Evolutionary conservation across 495 filamentous ascomycete genomes (phyloP).

Genomic region (Poronia punctata): DNA sequence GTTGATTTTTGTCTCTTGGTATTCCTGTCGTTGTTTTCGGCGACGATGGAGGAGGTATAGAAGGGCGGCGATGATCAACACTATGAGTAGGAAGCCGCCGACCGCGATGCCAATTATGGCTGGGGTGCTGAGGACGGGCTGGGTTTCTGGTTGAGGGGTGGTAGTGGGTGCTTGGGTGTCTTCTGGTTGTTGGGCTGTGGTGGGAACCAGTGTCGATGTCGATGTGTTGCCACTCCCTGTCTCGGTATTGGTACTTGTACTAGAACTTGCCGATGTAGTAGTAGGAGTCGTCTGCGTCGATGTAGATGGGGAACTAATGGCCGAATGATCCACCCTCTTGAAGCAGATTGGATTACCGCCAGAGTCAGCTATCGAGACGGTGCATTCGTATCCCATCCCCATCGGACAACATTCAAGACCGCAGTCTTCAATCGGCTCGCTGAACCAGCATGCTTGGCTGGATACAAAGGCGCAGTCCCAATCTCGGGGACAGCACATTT

Average conservation of each 20-base stretch:
- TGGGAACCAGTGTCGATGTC: neutral
- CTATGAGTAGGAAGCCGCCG: neutral
- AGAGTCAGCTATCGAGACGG: too few species aligned
- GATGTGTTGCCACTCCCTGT: too few species aligned
- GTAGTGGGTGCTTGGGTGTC: neutral
- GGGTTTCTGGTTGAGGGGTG: neutral
- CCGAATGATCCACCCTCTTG: too few species aligned
- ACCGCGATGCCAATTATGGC: neutral
- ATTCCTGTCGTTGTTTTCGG: neutral
- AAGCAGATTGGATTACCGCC: too few species aligned
- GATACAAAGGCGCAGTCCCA: too few species aligned
- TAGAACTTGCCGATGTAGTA: neutral
- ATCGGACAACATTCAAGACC: too few species aligned
- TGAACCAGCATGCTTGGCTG: too few species aligned
- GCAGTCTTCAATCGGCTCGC: too few species aligned
- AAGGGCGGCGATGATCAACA: neutral
- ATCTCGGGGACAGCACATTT: too few species aligned
- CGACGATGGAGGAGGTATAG: neutral
- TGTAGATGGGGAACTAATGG: neutral
- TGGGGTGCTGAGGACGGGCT: neutral
- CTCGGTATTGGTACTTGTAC: neutral
- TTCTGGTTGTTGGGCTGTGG: neutral
- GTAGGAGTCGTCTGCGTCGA: neutral
- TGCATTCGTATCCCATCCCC: too few species aligned
- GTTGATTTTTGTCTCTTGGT: neutral